Conservation (phyloP, 352 stramenopile species). For the Phytophthora podocarpi region DNA sequence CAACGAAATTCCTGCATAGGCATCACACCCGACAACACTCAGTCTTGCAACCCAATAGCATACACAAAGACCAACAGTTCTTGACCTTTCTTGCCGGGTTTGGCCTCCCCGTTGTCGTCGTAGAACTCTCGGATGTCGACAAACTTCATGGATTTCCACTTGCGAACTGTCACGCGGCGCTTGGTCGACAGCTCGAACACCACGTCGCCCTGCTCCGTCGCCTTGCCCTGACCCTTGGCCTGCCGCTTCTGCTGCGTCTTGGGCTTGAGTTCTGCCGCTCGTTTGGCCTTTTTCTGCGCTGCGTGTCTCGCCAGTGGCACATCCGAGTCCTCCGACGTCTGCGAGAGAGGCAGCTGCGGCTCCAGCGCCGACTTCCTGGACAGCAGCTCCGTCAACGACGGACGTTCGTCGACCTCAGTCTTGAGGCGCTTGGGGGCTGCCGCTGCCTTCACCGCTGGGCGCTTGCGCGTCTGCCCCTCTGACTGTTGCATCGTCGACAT, state of each 20-base stretch:
- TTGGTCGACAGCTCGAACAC: constrained; percentile 67
- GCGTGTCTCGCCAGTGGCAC: constrained; percentile 17
- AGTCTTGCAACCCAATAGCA: background rate
- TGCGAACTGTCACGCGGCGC: constrained; percentile 60
- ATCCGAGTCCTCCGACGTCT: constrained; percentile 23
- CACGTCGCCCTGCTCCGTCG: constrained; percentile 26
- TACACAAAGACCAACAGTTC: background rate
- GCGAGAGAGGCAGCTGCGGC: constrained; percentile 21
- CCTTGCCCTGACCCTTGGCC: background rate
- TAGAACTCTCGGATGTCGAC: constrained; percentile 85
- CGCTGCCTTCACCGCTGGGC: constrained; percentile 1
- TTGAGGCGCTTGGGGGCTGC: constrained; percentile 27
- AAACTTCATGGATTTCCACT: constrained; percentile 54
- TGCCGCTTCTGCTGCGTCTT: constrained; percentile 3
- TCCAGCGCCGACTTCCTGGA: constrained; percentile 20
- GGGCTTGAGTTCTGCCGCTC: background rate
- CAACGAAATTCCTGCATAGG: constrained; percentile 58
- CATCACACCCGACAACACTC: background rate
- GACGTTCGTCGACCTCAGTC: background rate
- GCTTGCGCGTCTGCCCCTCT: constrained; percentile 26
- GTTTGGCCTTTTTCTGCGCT: constrained; percentile 25
- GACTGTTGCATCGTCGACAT: constrained; percentile 23
- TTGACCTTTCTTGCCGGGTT: constrained; percentile 82
- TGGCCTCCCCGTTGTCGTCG: constrained; percentile 56
- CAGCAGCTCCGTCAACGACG: constrained; percentile 32